Evolutionary conservation across 2,329 filamentous ascomycete genomes (phyloP).

Genomic region (Fusarium algeriense): DNA sequence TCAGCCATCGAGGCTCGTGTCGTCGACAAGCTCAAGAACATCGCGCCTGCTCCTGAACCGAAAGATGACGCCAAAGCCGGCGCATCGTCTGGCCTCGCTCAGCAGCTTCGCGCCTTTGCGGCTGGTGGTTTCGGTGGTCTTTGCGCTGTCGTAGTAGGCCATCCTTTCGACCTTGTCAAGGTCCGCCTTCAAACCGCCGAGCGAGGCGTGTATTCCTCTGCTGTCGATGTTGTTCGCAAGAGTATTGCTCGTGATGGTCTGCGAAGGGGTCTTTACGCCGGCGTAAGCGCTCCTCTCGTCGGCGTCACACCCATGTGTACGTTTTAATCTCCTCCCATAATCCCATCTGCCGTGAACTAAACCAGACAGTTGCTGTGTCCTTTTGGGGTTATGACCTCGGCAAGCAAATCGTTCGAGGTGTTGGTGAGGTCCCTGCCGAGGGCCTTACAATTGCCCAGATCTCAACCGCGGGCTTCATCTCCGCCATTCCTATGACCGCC

Average conservation of each 20-base stretch:
- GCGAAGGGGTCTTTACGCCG: conserved; percentile 87
- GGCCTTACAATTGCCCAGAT: conserved; percentile 88
- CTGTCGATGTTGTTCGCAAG: conserved; percentile 91
- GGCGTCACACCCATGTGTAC: conserved; percentile 99
- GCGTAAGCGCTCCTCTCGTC: conserved; percentile 92
- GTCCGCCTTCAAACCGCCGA: conserved; percentile 97
- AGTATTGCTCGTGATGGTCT: conserved; percentile 89
- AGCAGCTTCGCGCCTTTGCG: conserved; percentile 81
- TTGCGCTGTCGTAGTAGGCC: conserved; percentile 92
- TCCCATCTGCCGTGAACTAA: conserved; percentile 4
- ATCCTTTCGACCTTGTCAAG: conserved; percentile 98
- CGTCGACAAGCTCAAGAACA: conserved; percentile 60
- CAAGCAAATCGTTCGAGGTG: conserved; percentile 82
- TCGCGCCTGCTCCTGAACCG: conserved; percentile 59
- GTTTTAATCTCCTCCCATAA: conserved; percentile 53
- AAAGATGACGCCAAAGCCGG: conserved; percentile 57
- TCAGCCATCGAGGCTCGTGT: conserved; percentile 49
- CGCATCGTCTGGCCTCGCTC: conserved; percentile 53
- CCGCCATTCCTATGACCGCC: conserved; percentile 94
- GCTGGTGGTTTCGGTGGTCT: conserved; percentile 94
- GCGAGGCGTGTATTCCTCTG: conserved; percentile 88
- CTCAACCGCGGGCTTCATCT: conserved; percentile 95
- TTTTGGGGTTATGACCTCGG: conserved; percentile 95
- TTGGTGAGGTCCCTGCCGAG: conserved; percentile 73
- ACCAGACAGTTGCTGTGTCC: conserved; percentile 71